Base-by-base conservation (phyloP, 352 stramenopile genomes). In the Phytophthora aleatoria region DNA sequence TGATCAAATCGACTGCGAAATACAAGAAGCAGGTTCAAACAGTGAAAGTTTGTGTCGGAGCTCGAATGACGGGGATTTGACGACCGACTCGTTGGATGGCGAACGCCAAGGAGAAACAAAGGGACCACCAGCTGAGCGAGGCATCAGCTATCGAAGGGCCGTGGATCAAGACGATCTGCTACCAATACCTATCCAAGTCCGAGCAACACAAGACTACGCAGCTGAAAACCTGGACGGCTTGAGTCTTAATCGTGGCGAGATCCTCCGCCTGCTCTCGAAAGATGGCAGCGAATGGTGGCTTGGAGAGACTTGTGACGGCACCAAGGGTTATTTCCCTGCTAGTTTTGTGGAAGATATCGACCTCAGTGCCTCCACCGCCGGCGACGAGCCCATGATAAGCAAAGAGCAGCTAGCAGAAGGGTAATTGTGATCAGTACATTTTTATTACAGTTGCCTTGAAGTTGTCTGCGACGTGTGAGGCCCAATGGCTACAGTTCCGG, bases 301-400 rank as follows among this genome's bases (percentile, higher is more conserved):
- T 1, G 83, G 81, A 1, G 83, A 92, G 55, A 76, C 61, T 13
- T 92, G 83, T 47, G 79, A 90, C 51, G 83, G 81, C 24, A 75
- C 67, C 15, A 67, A 78, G 2, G 83, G 83, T 30, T 81, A 90
- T 52, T 89, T 90, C 53, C 79, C 83, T 7, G 64, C 72, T 28
- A 79, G 55, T 28, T 90, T 77, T 47, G 77, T 90, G 54, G 64
- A 63, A 62, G 50, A 67, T 15, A 11, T 67, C 6, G 64, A 67
- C 27, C 57, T 67, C 9, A 41, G 30, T 16, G 5, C 15, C 20
- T 36, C 36, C 24, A 39, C 27, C 12, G 26, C 48, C 12, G n/a
- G 5, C 15, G 38, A 48, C 13, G 49, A 67, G 13, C 20, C 39
- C 11, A 41, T 57, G 44, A n/a, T 35, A 54, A 50, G 28, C 20